Conservation (phyloP, 495 filamentous ascomycete genomes). For the Thozetella sp. region DNA sequence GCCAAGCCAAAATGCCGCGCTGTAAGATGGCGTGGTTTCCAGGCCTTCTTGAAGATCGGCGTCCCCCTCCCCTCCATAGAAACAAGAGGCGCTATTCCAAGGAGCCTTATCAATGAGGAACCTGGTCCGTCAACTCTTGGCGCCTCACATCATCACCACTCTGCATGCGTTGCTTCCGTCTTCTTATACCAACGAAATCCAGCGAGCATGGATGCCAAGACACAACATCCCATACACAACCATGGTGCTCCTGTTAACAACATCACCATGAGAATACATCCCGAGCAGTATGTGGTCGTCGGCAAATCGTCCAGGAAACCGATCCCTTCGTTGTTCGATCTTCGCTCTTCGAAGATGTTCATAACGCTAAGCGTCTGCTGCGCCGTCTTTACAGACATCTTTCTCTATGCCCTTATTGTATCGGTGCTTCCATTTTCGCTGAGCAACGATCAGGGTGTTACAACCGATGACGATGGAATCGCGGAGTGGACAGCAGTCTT, state of each 20-base stretch:
- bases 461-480: background rate
- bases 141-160: background rate
- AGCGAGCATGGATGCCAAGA: background rate
- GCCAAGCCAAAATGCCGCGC: background rate
- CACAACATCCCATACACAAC: background rate
- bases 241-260: background rate
- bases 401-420: background rate
- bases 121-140: background rate
- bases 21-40: background rate
- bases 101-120: background rate
- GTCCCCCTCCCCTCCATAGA: background rate
- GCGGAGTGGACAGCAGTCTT: background rate
- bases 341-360: background rate
- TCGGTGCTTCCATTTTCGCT: background rate
- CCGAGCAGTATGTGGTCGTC: too few species aligned
- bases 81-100: background rate
- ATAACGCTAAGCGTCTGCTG: background rate
- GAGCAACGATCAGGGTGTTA: background rate
- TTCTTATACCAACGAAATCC: background rate
- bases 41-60: background rate
- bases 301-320: background rate
- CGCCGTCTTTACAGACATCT: background rate
- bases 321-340: background rate
- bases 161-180: background rate
- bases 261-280: background rate